Evolutionary conservation across 2,329 filamentous ascomycete genomes (phyloP), one percentile per base, ranked within the genome.

Genomic region (Aspergillus terreus): DNA sequence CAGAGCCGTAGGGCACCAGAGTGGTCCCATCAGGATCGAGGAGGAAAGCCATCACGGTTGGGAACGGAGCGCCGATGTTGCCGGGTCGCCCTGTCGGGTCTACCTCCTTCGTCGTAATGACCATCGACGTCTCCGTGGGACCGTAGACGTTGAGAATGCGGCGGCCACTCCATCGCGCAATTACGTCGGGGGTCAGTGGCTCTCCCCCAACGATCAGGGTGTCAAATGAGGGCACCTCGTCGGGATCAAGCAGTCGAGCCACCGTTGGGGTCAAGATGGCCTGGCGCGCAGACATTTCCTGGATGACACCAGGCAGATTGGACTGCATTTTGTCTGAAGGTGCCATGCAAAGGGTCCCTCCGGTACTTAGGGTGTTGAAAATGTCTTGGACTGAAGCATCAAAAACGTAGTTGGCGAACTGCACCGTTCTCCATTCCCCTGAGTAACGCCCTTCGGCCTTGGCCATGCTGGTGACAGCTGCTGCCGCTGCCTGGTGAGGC

Each of bases 351-450:
- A 52, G 17, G 11, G 44, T 44, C 12, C 25, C 50, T 14, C 50
- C 50, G n/a, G 32, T 25, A 44, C 49, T 11, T 17, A 42, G 30
- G 27, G 47, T 15, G 46, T 32, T 42, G 42, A 57, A 55, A 12
- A 52, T 38, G 32, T 57, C 54, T 15, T 44, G 38, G 23, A 52
- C 23, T 10, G 52, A 54, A 17, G 44, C 52, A 35, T 57, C 54
- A 42, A 57, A 57, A n/a, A 54, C 52, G 12, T 57, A 55, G 32
- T 52, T 52, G 12, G 50, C 41, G 46, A 57, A 57, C 44, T 52
- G 50, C 27, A 55, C 42, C 25, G 49, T 44, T 15, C 43, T 44
- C 15, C 46, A 54, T 25, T 54, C 51, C 9, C 32, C 25, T 1
- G 17, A 15, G 9, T 47, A 30, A 4, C 45, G 33, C 6, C 33